Conservation (phyloP, 2,329 filamentous ascomycete species). For the Trichoderma asperellum region DNA sequence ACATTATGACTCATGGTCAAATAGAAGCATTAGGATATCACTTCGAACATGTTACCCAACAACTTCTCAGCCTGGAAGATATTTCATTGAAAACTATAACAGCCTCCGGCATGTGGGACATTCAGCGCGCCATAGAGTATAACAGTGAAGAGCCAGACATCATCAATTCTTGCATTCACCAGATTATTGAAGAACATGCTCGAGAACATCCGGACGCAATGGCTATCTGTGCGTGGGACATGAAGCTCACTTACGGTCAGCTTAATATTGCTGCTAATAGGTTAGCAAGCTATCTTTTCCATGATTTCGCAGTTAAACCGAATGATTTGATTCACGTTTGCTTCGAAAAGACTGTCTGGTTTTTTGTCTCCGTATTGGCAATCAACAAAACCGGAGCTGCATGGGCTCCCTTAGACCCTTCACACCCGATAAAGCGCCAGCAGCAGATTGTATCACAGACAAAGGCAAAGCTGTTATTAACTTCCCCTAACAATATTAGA, state of each 20-base stretch:
- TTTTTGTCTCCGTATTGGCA: conserved; percentile 30
- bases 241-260: conserved; percentile 17
- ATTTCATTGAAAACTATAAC: neutral
- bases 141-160: conserved; percentile 24
- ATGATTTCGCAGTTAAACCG: neutral
- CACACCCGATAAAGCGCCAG: conserved; percentile 26
- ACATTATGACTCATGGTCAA: conserved; percentile 7
- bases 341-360: conserved; percentile 38
- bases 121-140: conserved; percentile 10
- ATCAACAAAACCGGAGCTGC: conserved; percentile 32
- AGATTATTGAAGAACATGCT: conserved; percentile 24
- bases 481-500: conserved; percentile 25
- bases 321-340: conserved; percentile 34
- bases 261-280: conserved; percentile 9
- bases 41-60: conserved; percentile 26
- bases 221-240: conserved; percentile 30
- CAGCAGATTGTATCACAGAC: conserved; percentile 25
- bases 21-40: conserved; percentile 28
- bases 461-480: conserved; percentile 19
- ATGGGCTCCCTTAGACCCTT: conserved; percentile 31
- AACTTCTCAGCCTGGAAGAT: conserved; percentile 26
- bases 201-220: conserved; percentile 7
- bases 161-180: conserved; percentile 24
- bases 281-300: conserved; percentile 4
- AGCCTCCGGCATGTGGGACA: neutral